These are phyloP conservation scores for Hirsutella minnesotensis DNA, from an alignment of 2,329 filamentous ascomycete species.

Conservation along the genomic window DNA sequence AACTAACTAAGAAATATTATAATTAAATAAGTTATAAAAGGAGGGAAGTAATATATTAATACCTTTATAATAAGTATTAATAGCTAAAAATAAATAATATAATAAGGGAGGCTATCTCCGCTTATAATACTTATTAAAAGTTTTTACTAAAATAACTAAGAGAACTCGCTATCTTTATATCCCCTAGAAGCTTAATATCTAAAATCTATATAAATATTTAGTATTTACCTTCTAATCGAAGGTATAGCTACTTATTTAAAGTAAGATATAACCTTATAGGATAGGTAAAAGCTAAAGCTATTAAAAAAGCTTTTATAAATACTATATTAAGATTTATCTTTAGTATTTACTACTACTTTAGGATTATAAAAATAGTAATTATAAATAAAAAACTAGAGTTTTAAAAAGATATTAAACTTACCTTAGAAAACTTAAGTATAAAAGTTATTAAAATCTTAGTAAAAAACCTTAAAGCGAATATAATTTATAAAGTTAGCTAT, in stretches of 20 bases:
- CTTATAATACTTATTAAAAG: background rate
- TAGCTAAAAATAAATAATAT: background rate
- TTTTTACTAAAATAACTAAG: background rate
- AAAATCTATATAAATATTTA: background rate
- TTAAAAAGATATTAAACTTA: no score
- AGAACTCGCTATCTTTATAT: background rate
- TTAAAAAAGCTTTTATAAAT: background rate
- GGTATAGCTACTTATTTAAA: background rate
- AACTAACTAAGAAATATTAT: background rate
- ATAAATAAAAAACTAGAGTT: no score
- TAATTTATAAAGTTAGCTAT: background rate
- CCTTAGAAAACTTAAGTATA: background rate
- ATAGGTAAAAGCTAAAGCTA: background rate
- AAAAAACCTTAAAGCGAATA: background rate
- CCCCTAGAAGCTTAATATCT: background rate
- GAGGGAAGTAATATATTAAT: background rate
- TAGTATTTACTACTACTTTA: background rate
- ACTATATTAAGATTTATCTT: background rate
- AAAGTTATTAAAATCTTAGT: background rate
- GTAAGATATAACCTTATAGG: background rate
- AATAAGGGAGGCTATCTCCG: background rate
- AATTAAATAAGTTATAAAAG: no score
- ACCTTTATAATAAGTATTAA: background rate
- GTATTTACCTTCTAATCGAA: background rate
- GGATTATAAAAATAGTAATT: background rate